Base-by-base conservation (phyloP, 1,284 basidiomycete genomes). In the Rhodotorula sp. region DNA sequence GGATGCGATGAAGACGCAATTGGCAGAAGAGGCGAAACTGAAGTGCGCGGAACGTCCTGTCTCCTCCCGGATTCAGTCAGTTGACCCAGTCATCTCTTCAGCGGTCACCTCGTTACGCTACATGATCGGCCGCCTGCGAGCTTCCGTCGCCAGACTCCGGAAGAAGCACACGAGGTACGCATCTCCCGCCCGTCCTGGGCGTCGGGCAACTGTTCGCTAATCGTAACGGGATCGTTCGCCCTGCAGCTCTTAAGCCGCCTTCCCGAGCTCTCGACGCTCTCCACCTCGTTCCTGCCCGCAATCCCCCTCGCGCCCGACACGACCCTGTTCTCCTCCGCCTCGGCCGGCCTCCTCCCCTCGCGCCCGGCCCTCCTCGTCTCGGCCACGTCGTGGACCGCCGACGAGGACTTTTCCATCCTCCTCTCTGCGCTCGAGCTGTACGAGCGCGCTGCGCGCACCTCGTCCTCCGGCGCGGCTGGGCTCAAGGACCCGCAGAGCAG, bases 331-430 rank as follows among this genome's bases (percentile, higher is more conserved):
- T 68, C 74, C 45, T 42, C 63, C 54, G 46, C 68, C 46, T 53
- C 81, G 73, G 82, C 80, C 49, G 41, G 78, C 17, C 81, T 88
- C 25, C 86, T 90, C 21, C 75, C 83, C 4, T 89, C 92, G 75
- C 85, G 95, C 70, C 92, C 93, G 3, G 94, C 92, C 0, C 83
- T 99, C 5, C 78, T 98, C 27, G 89, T 99, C 27, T 93, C 91
- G 42, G 93, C 92, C 76, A 99, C 97, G 0, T 93, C 91, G 16
- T 99, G 97, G 96, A 99, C 97, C 0, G 89, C 92, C 12, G 97
- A 99, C 79, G 97, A 99, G 81, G 94, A 99, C 81, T 98, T 99
- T 75, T 84, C 86, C 5, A 86, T 97, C 56, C 86, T 99, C 9
- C 81, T 97, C 21, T 84, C 86, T 21, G 92, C 92, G 13, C 83